Percentiles rank a stretch among this genome's conserved stretches.
Conservation (phyloP, 129 eudicot genomes). For the Gnaphalium uliginosum region DNA sequence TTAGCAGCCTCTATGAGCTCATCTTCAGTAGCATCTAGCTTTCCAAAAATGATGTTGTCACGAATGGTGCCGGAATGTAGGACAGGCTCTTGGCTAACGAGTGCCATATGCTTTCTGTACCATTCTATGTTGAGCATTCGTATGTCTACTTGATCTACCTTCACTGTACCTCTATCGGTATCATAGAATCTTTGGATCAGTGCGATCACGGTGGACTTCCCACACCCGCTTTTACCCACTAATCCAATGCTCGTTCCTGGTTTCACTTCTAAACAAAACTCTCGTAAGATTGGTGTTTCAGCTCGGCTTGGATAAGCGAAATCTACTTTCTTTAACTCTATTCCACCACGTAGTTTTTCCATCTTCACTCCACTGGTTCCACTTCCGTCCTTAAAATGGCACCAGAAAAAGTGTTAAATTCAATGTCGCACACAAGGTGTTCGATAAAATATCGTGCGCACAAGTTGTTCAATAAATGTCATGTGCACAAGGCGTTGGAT, state of each 20-base stretch:
- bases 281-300: conserved; percentile 50
- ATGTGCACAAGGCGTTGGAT: not conserved
- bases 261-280: conserved; percentile 72
- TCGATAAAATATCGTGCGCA: not conserved
- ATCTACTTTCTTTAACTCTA: conserved; percentile 73
- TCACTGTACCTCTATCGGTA: conserved; percentile 64
- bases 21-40: conserved; percentile 75
- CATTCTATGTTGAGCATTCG: conserved; percentile 65
- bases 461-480: not conserved
- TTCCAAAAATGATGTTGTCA: conserved; percentile 74
- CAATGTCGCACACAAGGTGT: not conserved
- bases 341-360: conserved; percentile 54
- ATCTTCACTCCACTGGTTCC: conserved; percentile 35
- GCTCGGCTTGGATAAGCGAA: conserved; percentile 81
- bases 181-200: conserved; percentile 83
- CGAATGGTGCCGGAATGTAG: conserved; percentile 74
- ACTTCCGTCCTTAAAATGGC: conserved; percentile 33
- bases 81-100: conserved; percentile 95
- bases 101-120: conserved; percentile 81
- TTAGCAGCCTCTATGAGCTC: conserved; percentile 81
- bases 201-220: conserved; percentile 84
- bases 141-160: conserved; percentile 77
- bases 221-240: conserved; percentile 96
- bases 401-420: not conserved
- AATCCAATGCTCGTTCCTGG: conserved; percentile 81